Conservation (phyloP, 352 stramenopile species). For the Pythium monospermum region DNA sequence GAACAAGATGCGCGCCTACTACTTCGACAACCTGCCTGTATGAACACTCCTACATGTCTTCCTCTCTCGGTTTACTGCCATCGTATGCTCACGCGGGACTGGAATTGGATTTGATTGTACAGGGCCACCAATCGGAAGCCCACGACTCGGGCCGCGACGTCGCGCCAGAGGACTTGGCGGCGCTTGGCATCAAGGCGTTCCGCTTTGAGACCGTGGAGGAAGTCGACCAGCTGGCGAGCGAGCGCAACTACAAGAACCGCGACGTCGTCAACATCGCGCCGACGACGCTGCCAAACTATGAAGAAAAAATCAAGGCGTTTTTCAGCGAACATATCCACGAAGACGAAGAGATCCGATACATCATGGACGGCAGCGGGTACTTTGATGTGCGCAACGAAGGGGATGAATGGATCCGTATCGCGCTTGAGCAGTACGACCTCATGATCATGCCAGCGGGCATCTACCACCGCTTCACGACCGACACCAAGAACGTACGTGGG, state of each 20-base stretch:
- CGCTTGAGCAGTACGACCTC: conserved; percentile 19
- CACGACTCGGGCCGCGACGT: conserved; percentile 22
- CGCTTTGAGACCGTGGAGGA: conserved; percentile 21
- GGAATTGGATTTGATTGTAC: background rate
- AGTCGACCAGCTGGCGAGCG: conserved; percentile 16
- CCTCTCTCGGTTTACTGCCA: background rate
- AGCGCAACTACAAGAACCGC: conserved; percentile 25
- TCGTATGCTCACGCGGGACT: no score
- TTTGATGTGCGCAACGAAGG: conserved; percentile 22
- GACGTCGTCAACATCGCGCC: conserved; percentile 25
- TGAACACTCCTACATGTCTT: background rate
- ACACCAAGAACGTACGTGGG: conserved; percentile 21
- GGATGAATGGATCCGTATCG: conserved; percentile 24
- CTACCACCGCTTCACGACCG: conserved; percentile 24
- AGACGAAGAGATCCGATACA: conserved; percentile 25
- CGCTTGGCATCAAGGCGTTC: conserved; percentile 20
- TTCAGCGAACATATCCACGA: conserved; percentile 26
- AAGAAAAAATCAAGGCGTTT: conserved; percentile 24
- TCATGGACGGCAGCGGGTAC: conserved; percentile 21
- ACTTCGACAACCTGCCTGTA: conserved; percentile 25
- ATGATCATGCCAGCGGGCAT: conserved; percentile 23
- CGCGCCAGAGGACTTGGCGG: conserved; percentile 3
- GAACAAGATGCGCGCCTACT: conserved; percentile 21
- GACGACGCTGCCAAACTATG: conserved; percentile 18
- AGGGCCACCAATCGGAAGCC: conserved; percentile 21